These are phyloP conservation scores for Cryomyces minteri DNA, from an alignment of 495 filamentous ascomycete species.

Conservation along the genomic window DNA sequence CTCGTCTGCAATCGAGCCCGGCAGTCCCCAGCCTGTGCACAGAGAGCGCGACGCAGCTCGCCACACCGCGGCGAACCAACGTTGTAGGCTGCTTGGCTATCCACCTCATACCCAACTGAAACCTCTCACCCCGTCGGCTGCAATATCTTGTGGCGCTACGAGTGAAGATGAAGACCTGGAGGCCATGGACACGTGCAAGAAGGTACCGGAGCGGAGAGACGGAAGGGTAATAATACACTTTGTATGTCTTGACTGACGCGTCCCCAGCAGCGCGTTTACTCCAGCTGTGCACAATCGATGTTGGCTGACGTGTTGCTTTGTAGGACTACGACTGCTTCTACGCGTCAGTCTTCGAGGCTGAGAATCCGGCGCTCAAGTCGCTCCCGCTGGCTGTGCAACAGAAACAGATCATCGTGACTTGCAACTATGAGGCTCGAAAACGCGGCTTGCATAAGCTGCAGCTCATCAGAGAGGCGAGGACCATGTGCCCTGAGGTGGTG, in stretches of 20 bases:
- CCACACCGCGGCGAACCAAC: too few relatives aligned
- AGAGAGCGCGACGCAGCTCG: too few relatives aligned
- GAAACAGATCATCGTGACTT: conserved; percentile 86
- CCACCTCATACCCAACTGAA: too few relatives aligned
- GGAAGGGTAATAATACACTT: conserved; percentile 65
- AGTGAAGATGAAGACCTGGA: neutral
- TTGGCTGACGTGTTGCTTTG: conserved; percentile 8
- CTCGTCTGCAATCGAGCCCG: too few relatives aligned
- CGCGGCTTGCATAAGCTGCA: conserved; percentile 67
- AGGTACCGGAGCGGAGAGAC: conserved; percentile 30
- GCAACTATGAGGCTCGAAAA: conserved; percentile 74
- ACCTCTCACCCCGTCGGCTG: too few relatives aligned
- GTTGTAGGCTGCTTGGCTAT: too few relatives aligned
- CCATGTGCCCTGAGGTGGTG: conserved; percentile 65
- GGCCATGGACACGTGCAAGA: neutral
- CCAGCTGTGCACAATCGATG: neutral
- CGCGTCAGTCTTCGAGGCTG: conserved; percentile 69
- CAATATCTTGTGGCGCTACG: too few relatives aligned
- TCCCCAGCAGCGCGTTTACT: neutral
- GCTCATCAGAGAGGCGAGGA: conserved; percentile 62
- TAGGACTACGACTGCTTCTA: conserved; percentile 93
- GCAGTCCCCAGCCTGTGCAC: too few relatives aligned
- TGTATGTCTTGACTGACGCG: conserved; percentile 27
- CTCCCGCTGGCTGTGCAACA: conserved; percentile 60
- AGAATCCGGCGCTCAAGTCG: conserved; percentile 51